Evolutionary conservation across 495 filamentous ascomycete genomes (phyloP).

Genomic region (Elasticomyces elasticus): DNA sequence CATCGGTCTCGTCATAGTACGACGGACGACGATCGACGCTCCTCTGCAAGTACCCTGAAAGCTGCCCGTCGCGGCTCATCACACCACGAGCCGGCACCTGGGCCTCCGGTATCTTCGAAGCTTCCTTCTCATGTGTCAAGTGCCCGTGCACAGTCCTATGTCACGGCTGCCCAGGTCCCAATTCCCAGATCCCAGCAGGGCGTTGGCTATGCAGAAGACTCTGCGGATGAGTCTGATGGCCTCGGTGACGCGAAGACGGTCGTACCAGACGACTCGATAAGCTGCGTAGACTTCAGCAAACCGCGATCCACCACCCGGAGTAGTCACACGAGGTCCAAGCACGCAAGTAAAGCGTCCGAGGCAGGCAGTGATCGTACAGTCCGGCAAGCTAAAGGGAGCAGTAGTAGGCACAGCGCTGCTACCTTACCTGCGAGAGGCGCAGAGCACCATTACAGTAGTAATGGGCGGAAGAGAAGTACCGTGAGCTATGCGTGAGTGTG

Average conservation of each 20-base stretch:
- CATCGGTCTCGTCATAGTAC: not conserved
- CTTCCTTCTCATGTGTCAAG: not conserved
- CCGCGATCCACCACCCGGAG: not conserved
- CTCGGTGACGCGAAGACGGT: conserved; percentile 26
- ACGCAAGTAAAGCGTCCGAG: conserved; percentile 16
- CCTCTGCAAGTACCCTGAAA: not conserved
- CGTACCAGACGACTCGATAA: conserved; percentile 32
- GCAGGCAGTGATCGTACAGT: conserved; percentile 25
- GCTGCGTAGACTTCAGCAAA: conserved; percentile 22
- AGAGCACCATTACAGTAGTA: conserved; percentile 19
- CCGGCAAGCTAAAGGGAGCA: conserved; percentile 14
- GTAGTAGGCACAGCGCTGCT: conserved; percentile 10
- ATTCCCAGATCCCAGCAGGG: conserved; percentile 13
- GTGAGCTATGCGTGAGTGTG: conserved; percentile 14
- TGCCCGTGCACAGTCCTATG: conserved; percentile 7
- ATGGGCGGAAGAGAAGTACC: conserved; percentile 21
- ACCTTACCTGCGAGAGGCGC: conserved; percentile 22
- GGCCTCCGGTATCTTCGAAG: conserved; percentile 1
- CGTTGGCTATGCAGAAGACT: conserved; percentile 20
- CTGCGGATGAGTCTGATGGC: conserved; percentile 22
- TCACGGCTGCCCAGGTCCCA: conserved; percentile 15
- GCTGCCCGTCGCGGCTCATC: not conserved
- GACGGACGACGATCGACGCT: not conserved
- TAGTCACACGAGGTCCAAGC: not conserved
- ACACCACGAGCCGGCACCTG: not conserved